A percentile compares a stretch with the other conserved stretches of the same genome.
Conservation (phyloP, 306 rosid species). For the Rosa multiflora region DNA sequence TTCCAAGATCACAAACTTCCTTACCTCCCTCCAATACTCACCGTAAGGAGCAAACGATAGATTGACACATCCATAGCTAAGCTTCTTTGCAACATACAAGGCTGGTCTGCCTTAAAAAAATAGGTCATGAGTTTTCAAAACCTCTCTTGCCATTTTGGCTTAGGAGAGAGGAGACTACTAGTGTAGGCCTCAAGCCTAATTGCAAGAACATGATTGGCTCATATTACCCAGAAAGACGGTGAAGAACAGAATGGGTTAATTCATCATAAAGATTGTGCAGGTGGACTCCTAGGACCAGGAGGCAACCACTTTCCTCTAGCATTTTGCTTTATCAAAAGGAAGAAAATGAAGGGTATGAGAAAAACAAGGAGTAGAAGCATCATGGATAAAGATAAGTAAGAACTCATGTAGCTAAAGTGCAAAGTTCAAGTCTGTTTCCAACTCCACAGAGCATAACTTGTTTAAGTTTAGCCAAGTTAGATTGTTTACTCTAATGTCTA, state of each 20-base stretch:
- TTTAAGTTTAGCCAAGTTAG: too few species aligned
- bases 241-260: slow-evolving; percentile 34
- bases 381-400: background rate
- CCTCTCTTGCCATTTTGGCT: slow-evolving; percentile 34
- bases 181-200: slow-evolving; percentile 34
- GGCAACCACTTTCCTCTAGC: slow-evolving; percentile 14
- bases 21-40: slow-evolving; percentile 35
- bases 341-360: slow-evolving; percentile 9
- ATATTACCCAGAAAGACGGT: slow-evolving; percentile 29
- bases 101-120: slow-evolving; percentile 39
- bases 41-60: slow-evolving; percentile 38
- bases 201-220: slow-evolving; percentile 51
- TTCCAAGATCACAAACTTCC: slow-evolving; percentile 25
- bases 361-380: slow-evolving; percentile 5
- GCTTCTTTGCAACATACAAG: slow-evolving; percentile 22
- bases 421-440: too few species aligned
- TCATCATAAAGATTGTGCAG: slow-evolving; percentile 34
- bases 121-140: slow-evolving; percentile 46
- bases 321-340: slow-evolving; percentile 6
- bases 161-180: slow-evolving; percentile 67
- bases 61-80: slow-evolving; percentile 22
- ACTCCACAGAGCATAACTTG: too few species aligned
- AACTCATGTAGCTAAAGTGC: background rate
- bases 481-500: too few species aligned
- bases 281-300: slow-evolving; percentile 41